Conservation (phyloP, 1,284 basidiomycete species). For the Boletellus deceptivus region DNA sequence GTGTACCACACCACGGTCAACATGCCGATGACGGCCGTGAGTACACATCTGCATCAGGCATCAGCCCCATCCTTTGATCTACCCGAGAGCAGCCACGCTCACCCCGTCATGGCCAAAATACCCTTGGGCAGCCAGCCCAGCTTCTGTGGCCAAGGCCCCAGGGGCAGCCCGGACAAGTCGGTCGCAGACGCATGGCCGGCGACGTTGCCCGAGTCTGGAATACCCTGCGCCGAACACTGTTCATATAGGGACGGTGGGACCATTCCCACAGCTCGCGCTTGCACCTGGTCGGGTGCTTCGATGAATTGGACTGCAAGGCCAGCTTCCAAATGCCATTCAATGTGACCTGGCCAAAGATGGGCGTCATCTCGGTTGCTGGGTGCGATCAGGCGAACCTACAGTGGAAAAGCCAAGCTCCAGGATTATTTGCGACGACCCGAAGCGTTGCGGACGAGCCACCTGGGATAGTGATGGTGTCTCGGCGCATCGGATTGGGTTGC, state of each 20-base stretch:
- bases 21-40: conserved; percentile 83
- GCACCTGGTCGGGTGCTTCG: conserved; percentile 68
- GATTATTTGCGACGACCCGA: conserved; percentile 76
- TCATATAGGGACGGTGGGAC: conserved; percentile 59
- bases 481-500: conserved; percentile 80
- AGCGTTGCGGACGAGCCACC: conserved; percentile 60
- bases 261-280: conserved; percentile 39
- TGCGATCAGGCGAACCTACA: conserved; percentile 44
- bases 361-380: background rate
- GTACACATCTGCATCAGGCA: conserved; percentile 56
- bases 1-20: conserved; percentile 81
- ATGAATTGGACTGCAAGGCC: conserved; percentile 79
- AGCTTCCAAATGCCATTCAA: conserved; percentile 78
- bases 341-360: conserved; percentile 52
- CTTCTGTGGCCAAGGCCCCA: conserved; percentile 69
- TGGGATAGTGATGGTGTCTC: conserved; percentile 76
- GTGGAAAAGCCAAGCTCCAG: conserved; percentile 81
- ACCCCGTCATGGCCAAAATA: conserved; percentile 82
- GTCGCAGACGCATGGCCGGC: conserved; percentile 65
- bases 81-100: conserved; percentile 20
- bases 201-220: conserved; percentile 74
- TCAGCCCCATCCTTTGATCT: background rate
- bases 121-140: conserved; percentile 81
- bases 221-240: conserved; percentile 67
- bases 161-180: conserved; percentile 59